Base-by-base conservation (phyloP, 768 basidiomycete species). In the Tephrocybe sp. region DNA sequence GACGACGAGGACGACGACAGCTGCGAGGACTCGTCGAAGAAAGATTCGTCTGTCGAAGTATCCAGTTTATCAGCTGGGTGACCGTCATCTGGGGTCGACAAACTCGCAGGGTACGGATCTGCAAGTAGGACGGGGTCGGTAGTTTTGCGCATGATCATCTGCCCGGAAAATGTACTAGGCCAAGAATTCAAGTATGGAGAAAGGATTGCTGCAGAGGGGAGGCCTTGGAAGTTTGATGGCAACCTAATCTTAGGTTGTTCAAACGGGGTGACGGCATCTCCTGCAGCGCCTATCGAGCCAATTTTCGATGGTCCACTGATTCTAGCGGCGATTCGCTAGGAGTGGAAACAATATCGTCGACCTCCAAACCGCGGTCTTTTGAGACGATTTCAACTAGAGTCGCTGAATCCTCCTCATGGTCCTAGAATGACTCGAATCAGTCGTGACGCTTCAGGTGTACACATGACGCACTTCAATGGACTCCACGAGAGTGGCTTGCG, bases 91-190 rank as follows among this genome's bases (percentile, higher is more conserved):
- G 75, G 76, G 1, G 75, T 74, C 0, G 78, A 77, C 31, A 79
- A 66, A 52, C 72, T 74, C 41, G 73, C 73, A 1, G 77, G 77
- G 54, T 73, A 78, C 2, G 76, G 73, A 54, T 77, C 76, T 21
- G 64, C 46, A 47, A 66, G 60, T 12, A 76, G 54, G 47, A 70
- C 55, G 16, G 69, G 70, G 22, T 63, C 61, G 30, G 63, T 64
- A 5, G 69, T 49, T 33, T 57, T 53, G 18, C 54, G 55, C 49
- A 58, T 56, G 6, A 57, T 33, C 21, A 61, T 45, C 3, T 39
- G 18, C 42, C 49, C 31, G 11, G 53, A 29, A 21, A 37, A 48
- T 15, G 33, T 33, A 21, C 12, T 31, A 29, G 44, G 30, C 48
- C 56, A 49, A 19, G 36, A n/a, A 27, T 24, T 27, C 10, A 27